These are phyloP conservation scores for Pelargonium myrrhifolium DNA, from an alignment of 441 rosid species.

Conservation along the genomic window DNA sequence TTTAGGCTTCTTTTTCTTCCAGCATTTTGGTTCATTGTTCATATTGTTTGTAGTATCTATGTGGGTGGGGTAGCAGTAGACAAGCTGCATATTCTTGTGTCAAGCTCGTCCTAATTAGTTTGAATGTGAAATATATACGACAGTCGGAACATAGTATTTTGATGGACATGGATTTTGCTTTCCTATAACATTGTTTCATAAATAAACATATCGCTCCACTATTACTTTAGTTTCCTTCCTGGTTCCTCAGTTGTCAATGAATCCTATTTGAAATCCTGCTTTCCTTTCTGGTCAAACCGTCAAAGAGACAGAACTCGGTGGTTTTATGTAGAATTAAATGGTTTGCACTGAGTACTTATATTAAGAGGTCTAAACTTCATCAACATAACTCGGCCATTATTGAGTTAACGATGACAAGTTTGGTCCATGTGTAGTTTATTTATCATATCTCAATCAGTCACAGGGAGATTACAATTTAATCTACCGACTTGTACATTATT, in stretches of 20 bases:
- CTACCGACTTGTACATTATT: not conserved
- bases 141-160: not conserved
- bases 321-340: not conserved
- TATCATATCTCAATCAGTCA: not conserved
- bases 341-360: not conserved
- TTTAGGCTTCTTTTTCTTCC: not conserved
- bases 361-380: not conserved
- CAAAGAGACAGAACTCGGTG: not conserved
- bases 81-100: conserved; percentile 3
- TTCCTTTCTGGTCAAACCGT: not conserved
- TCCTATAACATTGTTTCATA: not conserved
- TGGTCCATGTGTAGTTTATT: not conserved
- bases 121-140: not conserved
- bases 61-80: conserved; percentile 1
- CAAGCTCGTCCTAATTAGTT: not conserved
- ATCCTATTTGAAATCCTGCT: not conserved
- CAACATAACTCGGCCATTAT: not conserved
- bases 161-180: no score
- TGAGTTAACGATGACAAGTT: not conserved
- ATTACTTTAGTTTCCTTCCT: not conserved
- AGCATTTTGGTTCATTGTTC: not conserved
- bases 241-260: not conserved
- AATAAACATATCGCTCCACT: not conserved
- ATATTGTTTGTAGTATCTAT: not conserved
- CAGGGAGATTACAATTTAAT: not conserved